A percentile compares a stretch with the other conserved stretches of the same genome.
These are phyloP conservation scores for Rhizophagus clarus DNA, from an alignment of 192 early-diverging fungal genomes.

Conservation along the genomic window DNA sequence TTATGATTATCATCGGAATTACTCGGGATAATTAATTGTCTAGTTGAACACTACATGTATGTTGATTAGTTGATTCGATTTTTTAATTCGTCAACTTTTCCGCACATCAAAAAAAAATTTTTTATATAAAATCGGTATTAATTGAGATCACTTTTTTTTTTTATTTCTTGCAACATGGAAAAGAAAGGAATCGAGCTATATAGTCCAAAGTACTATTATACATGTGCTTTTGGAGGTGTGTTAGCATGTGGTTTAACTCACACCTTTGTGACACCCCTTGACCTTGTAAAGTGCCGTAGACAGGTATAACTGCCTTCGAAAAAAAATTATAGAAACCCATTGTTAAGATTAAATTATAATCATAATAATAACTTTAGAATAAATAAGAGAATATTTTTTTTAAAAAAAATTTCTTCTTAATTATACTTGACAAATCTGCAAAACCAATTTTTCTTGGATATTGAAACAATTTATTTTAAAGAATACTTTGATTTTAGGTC, in stretches of 20 bases:
- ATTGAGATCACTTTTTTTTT: background rate
- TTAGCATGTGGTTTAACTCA: constrained; percentile 42
- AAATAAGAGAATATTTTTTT: background rate
- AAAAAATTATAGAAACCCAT: background rate
- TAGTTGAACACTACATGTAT: background rate
- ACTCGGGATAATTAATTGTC: too few relatives aligned
- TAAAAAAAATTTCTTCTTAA: too few relatives aligned
- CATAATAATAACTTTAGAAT: background rate
- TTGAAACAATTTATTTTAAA: constrained; percentile 9
- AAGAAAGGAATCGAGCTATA: constrained; percentile 34
- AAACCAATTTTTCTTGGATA: background rate
- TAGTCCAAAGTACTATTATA: constrained; percentile 36
- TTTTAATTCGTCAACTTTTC: background rate
- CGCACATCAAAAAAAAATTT: background rate
- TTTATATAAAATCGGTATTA: background rate
- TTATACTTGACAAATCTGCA: background rate
- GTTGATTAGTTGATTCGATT: background rate
- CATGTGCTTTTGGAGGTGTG: constrained; percentile 45
- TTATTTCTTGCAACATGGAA: background rate
- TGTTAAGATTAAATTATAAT: background rate
- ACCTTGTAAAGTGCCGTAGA: constrained; percentile 48
- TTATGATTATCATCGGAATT: too few relatives aligned
- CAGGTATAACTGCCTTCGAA: constrained; percentile 36
- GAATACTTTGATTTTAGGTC: constrained; percentile 35
- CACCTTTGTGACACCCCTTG: constrained; percentile 41